These are phyloP conservation scores for Quercus rubra DNA, from an alignment of 306 rosid genomes.

Conservation along the genomic window DNA sequence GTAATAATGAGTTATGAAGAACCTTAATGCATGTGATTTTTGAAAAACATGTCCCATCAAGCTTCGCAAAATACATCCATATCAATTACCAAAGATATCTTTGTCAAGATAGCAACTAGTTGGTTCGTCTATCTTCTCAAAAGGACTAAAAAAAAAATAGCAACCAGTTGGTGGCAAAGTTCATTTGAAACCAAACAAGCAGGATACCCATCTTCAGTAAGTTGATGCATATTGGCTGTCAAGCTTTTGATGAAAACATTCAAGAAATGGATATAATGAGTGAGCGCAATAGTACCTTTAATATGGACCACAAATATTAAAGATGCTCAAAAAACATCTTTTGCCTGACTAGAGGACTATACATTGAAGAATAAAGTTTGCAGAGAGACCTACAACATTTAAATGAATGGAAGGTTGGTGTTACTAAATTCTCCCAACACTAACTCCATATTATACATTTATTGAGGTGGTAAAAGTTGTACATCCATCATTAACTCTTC, in stretches of 20 bases:
- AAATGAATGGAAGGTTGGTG: neutral
- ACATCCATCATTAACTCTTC: no score
- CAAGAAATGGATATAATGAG: neutral
- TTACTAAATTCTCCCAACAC: no score
- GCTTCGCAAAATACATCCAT: neutral
- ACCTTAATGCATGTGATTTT: neutral
- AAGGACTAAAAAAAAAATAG: neutral
- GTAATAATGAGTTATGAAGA: conserved; percentile 20
- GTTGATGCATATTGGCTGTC: neutral
- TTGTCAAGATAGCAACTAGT: neutral
- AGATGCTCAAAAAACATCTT: no score
- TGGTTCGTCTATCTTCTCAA: neutral
- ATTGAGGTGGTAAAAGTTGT: no score
- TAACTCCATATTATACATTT: no score
- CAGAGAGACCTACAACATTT: neutral
- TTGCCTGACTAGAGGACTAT: neutral
- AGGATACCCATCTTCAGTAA: neutral
- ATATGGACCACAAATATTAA: neutral
- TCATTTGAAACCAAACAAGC: neutral
- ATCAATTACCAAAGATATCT: no score
- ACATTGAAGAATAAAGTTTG: neutral
- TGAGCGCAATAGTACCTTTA: neutral
- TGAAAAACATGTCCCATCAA: neutral
- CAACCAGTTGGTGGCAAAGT: neutral
- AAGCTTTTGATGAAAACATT: neutral